Base-by-base conservation (phyloP, 345 rosid species). In the Gossypium australe region DNA sequence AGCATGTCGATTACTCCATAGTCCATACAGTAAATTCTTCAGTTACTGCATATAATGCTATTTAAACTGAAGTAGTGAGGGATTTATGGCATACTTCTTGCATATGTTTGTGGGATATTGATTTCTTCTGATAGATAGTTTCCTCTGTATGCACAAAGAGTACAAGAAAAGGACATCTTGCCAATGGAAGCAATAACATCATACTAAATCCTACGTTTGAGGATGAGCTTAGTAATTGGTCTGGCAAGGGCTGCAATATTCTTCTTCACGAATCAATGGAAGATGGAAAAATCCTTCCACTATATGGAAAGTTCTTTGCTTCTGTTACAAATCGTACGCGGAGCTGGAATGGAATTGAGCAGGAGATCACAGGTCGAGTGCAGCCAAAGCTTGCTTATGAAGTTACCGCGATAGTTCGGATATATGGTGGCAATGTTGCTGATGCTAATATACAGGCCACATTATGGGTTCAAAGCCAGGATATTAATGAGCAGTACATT, bases 311-410 rank as follows among this genome's bases (percentile, higher is more conserved):
- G 62, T 81, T 78, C 78, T 92, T 94, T 64, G 97, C 91, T 38
- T 75, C 89, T 47, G 88, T 94, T 52, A 89, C 94, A 9, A 91
- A 79, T 25, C 94, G 97, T 49, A 84, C 84, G 22, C 92, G 78
- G 80, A 83, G 79, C 78, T 94, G 97, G 97, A 92, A 94, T 18
- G 98, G 97, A 48, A 90, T 94, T 78, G 88, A 94, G 80, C 97
- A 94, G 82, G 97, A 92, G 76, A 89, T 94, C 79, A 90, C 90
- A 0, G 91, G 85, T 73, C 87, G 85, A 78, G 86, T 84, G 25
- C 86, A 85, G 69, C 82, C 94, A 73, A 87, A 89, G 73, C 88
- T 88, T 67, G 92, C 87, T 38, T 94, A 90, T 53, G 86, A 85
- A 61, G 89, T 87, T 22, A 80, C 85, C 66, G 89, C 98, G 8